phyloP scores from a whole-genome alignment of 2,329 filamentous ascomycete genomes.

The Chrysosporium queenslandicum region DNA sequence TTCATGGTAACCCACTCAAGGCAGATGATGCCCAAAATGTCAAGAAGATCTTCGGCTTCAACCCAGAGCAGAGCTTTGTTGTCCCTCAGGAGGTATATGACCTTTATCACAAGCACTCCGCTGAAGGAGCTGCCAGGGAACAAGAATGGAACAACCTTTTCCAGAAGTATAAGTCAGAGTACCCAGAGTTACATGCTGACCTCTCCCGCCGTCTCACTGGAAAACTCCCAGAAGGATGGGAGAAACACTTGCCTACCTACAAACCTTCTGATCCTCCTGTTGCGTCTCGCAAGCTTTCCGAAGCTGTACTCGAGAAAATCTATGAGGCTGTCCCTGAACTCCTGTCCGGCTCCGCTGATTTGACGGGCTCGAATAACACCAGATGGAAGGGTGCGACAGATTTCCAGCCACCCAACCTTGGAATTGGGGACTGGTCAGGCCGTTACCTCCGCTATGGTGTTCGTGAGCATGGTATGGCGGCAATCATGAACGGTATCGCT shows the following conservation, averaged over 20 bases:
- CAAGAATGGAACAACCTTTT: constrained; percentile 92
- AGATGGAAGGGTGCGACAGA: constrained; percentile 94
- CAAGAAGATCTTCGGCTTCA: constrained; percentile 92
- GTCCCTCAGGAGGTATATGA: constrained; percentile 95
- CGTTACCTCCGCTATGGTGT: constrained; percentile 60
- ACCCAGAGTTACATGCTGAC: constrained; percentile 70
- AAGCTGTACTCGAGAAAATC: constrained; percentile 83
- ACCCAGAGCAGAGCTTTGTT: constrained; percentile 84
- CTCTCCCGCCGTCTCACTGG: constrained; percentile 68
- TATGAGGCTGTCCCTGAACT: constrained; percentile 77
- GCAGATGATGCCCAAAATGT: constrained; percentile 85
- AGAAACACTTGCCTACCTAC: constrained; percentile 86
- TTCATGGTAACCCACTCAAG: constrained; percentile 95
- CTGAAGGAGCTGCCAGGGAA: constrained; percentile 79
- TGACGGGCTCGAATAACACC: constrained; percentile 98
- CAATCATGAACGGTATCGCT: constrained; percentile 61
- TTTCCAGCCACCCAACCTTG: constrained; percentile 83
- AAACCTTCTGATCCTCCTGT: constrained; percentile 73
- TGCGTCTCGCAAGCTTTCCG: constrained; percentile 91
- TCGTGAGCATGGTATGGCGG: constrained; percentile 44
- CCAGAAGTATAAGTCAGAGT: constrained; percentile 69
- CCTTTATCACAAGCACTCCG: constrained; percentile 70
- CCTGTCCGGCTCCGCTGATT: constrained; percentile 88
- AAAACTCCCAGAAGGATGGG: constrained; percentile 90
- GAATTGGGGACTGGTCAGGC: constrained; percentile 79